phyloP scores from a whole-genome alignment of 495 filamentous ascomycete species.

The Filosporella fistucella region DNA sequence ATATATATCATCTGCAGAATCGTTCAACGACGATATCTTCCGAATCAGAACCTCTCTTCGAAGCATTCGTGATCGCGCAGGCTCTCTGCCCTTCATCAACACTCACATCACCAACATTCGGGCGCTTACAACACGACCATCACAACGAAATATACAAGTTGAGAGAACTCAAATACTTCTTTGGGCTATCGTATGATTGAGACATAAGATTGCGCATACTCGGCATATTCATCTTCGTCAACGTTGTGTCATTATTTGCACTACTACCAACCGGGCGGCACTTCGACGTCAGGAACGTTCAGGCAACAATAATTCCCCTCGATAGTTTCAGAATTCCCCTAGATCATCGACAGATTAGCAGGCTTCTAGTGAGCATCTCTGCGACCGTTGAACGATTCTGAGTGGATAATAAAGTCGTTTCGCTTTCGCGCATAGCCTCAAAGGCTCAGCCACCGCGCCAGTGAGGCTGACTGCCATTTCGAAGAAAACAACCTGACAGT shows the following conservation, averaged over 20 bases:
- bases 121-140: conserved; percentile 3
- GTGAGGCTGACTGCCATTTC: conserved; percentile 15
- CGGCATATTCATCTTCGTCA: no score
- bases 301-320: conserved; percentile 8
- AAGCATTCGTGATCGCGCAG: no score
- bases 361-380: conserved; percentile 2
- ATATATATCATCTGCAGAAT: no score
- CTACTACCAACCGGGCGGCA: no score
- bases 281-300: conserved; percentile 12
- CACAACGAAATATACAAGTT: not conserved
- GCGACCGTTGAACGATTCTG: conserved; percentile 1
- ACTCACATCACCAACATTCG: not conserved
- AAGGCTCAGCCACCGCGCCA: conserved; percentile 23
- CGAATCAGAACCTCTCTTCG: no score
- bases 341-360: conserved; percentile 4
- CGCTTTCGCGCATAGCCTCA: conserved; percentile 22
- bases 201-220: no score
- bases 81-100: no score
- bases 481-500: conserved; percentile 12
- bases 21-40: no score
- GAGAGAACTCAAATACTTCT: no score
- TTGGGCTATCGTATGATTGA: no score
- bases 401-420: conserved; percentile 13
- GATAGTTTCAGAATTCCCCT: conserved; percentile 9
- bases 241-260: no score